These are phyloP conservation scores for Pneumocystis jirovecii DNA, from an alignment of 1,139 yeast species.

Conservation along the genomic window DNA sequence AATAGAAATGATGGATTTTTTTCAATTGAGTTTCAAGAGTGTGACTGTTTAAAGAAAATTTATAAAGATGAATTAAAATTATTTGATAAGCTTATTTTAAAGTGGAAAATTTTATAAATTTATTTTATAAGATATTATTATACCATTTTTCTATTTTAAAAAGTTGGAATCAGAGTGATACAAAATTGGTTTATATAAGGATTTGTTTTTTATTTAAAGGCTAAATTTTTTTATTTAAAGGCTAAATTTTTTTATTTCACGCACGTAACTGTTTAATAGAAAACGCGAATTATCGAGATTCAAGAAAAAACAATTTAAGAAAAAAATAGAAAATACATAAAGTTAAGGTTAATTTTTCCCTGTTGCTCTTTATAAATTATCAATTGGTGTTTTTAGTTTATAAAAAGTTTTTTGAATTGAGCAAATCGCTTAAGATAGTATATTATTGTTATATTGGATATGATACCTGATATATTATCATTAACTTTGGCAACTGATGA, in stretches of 20 bases:
- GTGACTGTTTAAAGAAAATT: slow-evolving; percentile 62
- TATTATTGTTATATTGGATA: neutral
- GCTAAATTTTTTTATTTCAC: neutral
- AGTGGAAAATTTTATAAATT: slow-evolving; percentile 21
- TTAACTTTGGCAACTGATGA: neutral
- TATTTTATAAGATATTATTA: neutral
- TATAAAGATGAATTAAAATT: slow-evolving; percentile 36
- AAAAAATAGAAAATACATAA: neutral
- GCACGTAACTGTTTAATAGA: neutral
- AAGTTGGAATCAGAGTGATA: neutral
- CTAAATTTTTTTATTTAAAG: too few species aligned
- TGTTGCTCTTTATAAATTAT: neutral
- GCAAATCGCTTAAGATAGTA: neutral
- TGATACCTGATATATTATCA: neutral
- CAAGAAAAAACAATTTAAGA: neutral
- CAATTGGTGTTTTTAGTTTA: neutral
- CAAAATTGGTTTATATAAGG: neutral
- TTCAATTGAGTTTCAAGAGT: slow-evolving; percentile 36
- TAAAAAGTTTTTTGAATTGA: neutral
- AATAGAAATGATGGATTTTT: slow-evolving; percentile 16
- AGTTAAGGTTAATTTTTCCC: neutral
- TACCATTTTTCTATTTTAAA: neutral
- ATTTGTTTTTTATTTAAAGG: neutral
- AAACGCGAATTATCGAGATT: neutral
- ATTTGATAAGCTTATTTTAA: slow-evolving; percentile 36